phyloP scores from a whole-genome alignment of 2,329 filamentous ascomycete genomes.

The Alternaria sp. region DNA sequence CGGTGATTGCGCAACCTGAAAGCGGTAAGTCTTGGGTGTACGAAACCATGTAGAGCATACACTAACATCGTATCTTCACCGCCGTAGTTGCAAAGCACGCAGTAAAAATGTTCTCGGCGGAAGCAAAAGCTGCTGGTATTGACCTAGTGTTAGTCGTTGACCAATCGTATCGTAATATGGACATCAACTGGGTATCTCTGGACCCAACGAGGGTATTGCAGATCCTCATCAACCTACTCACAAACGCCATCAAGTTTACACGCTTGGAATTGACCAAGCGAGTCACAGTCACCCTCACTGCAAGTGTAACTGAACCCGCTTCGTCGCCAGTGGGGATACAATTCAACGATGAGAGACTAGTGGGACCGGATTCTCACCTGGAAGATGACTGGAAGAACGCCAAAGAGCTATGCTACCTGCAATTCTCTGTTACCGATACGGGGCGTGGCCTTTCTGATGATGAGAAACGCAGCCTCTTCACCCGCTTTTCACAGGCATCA shows the following conservation, averaged over 20 bases:
- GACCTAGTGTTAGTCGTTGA: conserved; percentile 44
- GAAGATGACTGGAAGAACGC: conserved; percentile 48
- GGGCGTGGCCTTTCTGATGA: conserved; percentile 52
- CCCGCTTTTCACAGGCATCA: conserved; percentile 45
- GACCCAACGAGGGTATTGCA: conserved; percentile 55
- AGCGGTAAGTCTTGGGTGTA: conserved; percentile 11
- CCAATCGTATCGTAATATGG: conserved; percentile 49
- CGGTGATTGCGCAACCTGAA: conserved; percentile 50
- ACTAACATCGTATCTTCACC: background rate
- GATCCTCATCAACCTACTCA: conserved; percentile 52
- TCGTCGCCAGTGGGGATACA: conserved; percentile 43
- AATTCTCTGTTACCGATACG: conserved; percentile 51
- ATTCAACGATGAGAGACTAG: conserved; percentile 38
- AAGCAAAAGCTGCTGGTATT: conserved; percentile 45
- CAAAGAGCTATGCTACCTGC: conserved; percentile 41
- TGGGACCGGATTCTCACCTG: conserved; percentile 31
- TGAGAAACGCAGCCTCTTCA: conserved; percentile 46
- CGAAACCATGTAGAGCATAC: background rate
- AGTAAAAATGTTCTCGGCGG: conserved; percentile 52
- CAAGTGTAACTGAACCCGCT: conserved; percentile 40
- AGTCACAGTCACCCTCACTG: conserved; percentile 52
- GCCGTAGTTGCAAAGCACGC: conserved; percentile 39
- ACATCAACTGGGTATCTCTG: conserved; percentile 52
- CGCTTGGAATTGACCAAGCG: conserved; percentile 38
- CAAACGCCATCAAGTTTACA: conserved; percentile 58